Evolutionary conservation across 202 grass and related monocot genomes (phyloP).

Genomic region (Digitaria exilis): DNA sequence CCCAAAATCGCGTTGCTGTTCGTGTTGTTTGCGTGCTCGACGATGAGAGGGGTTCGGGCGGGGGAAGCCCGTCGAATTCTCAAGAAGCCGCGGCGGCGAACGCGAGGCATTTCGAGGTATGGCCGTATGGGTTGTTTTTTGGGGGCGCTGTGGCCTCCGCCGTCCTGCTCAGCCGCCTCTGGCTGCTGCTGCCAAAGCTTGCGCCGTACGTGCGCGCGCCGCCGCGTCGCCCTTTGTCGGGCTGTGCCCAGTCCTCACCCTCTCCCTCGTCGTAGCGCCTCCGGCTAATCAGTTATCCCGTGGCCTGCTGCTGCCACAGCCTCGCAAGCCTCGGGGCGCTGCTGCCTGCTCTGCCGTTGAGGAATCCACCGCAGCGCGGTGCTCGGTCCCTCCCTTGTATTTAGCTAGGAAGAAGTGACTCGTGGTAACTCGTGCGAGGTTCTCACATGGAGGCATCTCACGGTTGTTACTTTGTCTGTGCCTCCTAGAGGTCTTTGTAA

Average conservation of each 20-base stretch:
- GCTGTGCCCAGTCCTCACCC: no score
- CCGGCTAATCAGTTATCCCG: background rate
- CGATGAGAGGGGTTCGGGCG: conserved; percentile 10
- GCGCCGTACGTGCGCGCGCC: no score
- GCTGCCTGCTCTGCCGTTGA: background rate
- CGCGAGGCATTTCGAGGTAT: conserved; percentile 18
- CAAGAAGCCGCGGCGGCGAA: conserved; percentile 34
- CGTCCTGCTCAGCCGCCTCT: no score
- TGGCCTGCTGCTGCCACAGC: background rate
- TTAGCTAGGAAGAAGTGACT: background rate
- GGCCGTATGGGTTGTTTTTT: background rate
- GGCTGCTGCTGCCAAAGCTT: no score
- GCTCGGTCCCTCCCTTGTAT: no score
- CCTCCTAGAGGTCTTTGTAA: background rate
- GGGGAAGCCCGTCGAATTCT: background rate
- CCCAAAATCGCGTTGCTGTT: background rate
- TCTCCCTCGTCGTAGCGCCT: background rate
- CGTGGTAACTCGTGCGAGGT: background rate
- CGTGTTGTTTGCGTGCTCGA: background rate
- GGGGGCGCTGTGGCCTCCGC: no score
- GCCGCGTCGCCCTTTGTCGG: no score
- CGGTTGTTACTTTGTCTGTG: background rate
- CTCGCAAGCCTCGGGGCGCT: background rate
- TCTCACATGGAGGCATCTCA: background rate
- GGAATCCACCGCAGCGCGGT: background rate